phyloP scores from a whole-genome alignment of 495 filamentous ascomycete genomes.

The Aspergillus taichungensis region DNA sequence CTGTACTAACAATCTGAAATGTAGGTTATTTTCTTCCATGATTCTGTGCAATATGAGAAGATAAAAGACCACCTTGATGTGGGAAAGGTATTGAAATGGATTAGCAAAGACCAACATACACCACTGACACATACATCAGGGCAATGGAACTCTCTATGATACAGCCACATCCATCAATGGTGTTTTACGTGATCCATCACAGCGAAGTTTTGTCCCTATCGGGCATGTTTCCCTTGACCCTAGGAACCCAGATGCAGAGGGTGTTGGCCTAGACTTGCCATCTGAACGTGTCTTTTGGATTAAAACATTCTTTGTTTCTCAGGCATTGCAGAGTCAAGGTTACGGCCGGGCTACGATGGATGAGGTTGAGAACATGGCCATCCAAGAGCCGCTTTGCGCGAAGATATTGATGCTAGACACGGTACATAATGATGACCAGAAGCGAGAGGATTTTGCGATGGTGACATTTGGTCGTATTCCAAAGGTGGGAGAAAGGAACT shows the following conservation, averaged over 20 bases:
- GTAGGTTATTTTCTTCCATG: neutral
- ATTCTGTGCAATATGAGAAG: neutral
- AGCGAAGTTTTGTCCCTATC: conserved; percentile 13
- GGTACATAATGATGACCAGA: conserved; percentile 9
- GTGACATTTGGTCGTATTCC: conserved; percentile 8
- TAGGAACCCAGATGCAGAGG: conserved; percentile 7
- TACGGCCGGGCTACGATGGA: conserved; percentile 23
- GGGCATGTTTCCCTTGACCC: conserved; percentile 25
- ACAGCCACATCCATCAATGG: conserved; percentile 16
- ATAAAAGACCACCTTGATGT: no score
- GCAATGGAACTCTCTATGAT: no score
- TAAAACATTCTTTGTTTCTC: conserved; percentile 18
- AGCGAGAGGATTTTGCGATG: conserved; percentile 14
- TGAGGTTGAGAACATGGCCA: conserved; percentile 17
- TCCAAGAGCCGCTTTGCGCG: conserved; percentile 14
- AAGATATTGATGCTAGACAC: conserved; percentile 16
- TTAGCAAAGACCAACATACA: no score
- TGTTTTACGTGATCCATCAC: conserved; percentile 8
- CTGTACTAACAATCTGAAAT: neutral
- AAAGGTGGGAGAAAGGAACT: conserved; percentile 11
- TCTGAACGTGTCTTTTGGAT: conserved; percentile 16
- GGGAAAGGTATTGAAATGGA: no score
- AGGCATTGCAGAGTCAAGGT: conserved; percentile 14
- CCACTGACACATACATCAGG: no score
- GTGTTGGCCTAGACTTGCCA: conserved; percentile 12